These are phyloP conservation scores for Phytophthora megakarya DNA, from an alignment of 352 stramenopile genomes.

Conservation along the genomic window DNA sequence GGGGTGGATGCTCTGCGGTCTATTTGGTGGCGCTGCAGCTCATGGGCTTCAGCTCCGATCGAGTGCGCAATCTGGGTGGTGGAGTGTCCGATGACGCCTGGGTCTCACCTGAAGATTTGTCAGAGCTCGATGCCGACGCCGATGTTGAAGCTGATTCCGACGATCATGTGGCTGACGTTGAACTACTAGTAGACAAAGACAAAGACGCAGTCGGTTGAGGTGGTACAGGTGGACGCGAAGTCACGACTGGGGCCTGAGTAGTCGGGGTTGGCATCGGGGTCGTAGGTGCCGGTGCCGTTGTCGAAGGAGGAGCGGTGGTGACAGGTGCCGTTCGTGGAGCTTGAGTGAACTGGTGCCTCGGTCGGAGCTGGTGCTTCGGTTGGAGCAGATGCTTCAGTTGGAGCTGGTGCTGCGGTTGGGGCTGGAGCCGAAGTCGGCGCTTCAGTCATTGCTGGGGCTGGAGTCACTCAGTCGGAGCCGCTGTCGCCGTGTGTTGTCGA, in stretches of 20 bases:
- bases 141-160: slow-evolving; percentile 1
- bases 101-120: slow-evolving; percentile 1
- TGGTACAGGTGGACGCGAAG: slow-evolving; percentile 9
- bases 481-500: too few relatives aligned
- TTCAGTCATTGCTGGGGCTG: neutral
- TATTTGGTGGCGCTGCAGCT: slow-evolving; percentile 56
- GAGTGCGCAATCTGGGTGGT: slow-evolving; percentile 45
- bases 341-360: neutral
- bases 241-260: slow-evolving; percentile 10
- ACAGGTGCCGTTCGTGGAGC: slow-evolving; percentile 17
- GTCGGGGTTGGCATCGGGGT: slow-evolving; percentile 17
- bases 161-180: slow-evolving; percentile 12
- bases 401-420: neutral
- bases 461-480: slow-evolving; percentile 15
- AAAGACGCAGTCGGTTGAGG: slow-evolving; percentile 13
- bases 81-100: slow-evolving; percentile 9
- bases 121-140: neutral
- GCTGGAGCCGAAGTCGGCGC: too few relatives aligned
- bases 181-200: slow-evolving; percentile 12
- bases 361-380: neutral
- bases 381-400: neutral
- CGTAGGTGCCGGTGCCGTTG: slow-evolving; percentile 11
- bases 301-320: slow-evolving; percentile 11
- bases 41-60: slow-evolving; percentile 34
- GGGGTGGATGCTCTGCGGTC: slow-evolving; percentile 59